phyloP scores from a whole-genome alignment of 768 basidiomycete genomes.

The Lyophyllum semitale region DNA sequence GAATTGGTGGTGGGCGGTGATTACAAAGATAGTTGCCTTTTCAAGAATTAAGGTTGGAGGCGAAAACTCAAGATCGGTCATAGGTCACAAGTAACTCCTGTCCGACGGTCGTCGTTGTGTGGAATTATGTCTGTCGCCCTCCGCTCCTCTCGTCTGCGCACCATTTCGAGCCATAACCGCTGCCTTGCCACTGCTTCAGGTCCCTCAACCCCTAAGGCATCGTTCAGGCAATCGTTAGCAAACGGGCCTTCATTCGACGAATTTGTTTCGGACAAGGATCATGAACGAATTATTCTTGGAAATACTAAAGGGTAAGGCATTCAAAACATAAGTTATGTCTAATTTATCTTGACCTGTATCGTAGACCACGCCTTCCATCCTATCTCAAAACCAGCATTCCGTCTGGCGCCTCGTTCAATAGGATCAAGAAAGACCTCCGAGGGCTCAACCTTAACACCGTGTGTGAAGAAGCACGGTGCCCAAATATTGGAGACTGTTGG shows the following conservation, averaged over 20 bases:
- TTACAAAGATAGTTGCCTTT: too few relatives aligned
- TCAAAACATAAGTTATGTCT: slow-evolving; percentile 4
- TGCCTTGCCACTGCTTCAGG: slow-evolving; percentile 50
- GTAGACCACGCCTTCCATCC: slow-evolving; percentile 82
- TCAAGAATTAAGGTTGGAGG: too few relatives aligned
- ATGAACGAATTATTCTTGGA: slow-evolving; percentile 69
- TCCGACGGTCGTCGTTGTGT: neutral
- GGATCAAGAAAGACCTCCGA: slow-evolving; percentile 93
- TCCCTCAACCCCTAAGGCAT: slow-evolving; percentile 33
- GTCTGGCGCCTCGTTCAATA: slow-evolving; percentile 82
- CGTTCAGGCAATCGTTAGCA: slow-evolving; percentile 55
- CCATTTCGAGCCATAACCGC: slow-evolving; percentile 31
- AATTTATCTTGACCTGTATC: neutral
- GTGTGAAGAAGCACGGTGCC: slow-evolving; percentile 98
- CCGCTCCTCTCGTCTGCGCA: slow-evolving; percentile 11
- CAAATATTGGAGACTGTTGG: slow-evolving; percentile 99
- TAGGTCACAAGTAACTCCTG: neutral
- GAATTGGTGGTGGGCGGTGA: too few relatives aligned
- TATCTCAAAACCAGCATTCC: slow-evolving; percentile 93
- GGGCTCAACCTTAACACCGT: slow-evolving; percentile 93
- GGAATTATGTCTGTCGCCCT: slow-evolving; percentile 8
- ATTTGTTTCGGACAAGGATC: slow-evolving; percentile 66
- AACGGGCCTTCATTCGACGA: slow-evolving; percentile 79
- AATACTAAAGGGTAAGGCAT: slow-evolving; percentile 59
- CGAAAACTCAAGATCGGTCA: too few relatives aligned